Evolutionary conservation across 495 filamentous ascomycete species (phyloP).

Genomic region (Aspergillus cristatus): DNA sequence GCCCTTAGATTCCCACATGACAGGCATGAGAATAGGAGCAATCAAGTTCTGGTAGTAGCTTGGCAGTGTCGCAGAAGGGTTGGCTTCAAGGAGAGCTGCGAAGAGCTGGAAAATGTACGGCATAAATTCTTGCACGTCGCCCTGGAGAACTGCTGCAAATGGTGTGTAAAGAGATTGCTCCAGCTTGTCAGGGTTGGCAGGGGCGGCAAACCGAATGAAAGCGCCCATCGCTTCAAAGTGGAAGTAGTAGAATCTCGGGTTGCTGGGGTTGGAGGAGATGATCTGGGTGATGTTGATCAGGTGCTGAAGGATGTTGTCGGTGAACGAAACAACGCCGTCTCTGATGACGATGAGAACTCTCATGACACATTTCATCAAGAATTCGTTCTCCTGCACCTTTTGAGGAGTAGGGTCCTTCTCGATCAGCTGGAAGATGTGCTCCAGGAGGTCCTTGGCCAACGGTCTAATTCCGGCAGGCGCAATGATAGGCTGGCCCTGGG

Average conservation of each 20-base stretch:
- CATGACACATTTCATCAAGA: conserved; percentile 97
- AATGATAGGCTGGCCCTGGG: conserved; percentile 64
- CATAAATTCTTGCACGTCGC: conserved; percentile 85
- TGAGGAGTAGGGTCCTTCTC: conserved; percentile 69
- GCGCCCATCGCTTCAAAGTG: conserved; percentile 95
- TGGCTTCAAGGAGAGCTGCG: conserved; percentile 75
- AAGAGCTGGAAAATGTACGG: conserved; percentile 97
- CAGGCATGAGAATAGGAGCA: conserved; percentile 60
- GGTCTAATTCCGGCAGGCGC: conserved; percentile 60
- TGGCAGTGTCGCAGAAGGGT: conserved; percentile 62
- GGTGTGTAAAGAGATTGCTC: conserved; percentile 69
- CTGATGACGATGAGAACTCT: conserved; percentile 86
- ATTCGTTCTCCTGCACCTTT: conserved; percentile 98
- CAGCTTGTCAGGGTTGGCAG: conserved; percentile 58
- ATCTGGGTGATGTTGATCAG: conserved; percentile 78
- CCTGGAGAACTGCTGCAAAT: conserved; percentile 64
- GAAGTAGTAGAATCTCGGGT: conserved; percentile 97
- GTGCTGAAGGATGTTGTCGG: conserved; percentile 64
- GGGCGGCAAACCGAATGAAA: conserved; percentile 73
- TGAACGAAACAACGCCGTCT: conserved; percentile 60
- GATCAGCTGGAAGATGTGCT: conserved; percentile 89
- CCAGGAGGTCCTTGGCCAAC: conserved; percentile 73
- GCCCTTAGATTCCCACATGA: conserved; percentile 80
- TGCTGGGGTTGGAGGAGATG: conserved; percentile 88
- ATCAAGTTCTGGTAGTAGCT: conserved; percentile 70